Evolutionary conservation across 805 yeast genomes (phyloP), one percentile per base, ranked within the genome.

Genomic region (Lipomyces anomalus): DNA sequence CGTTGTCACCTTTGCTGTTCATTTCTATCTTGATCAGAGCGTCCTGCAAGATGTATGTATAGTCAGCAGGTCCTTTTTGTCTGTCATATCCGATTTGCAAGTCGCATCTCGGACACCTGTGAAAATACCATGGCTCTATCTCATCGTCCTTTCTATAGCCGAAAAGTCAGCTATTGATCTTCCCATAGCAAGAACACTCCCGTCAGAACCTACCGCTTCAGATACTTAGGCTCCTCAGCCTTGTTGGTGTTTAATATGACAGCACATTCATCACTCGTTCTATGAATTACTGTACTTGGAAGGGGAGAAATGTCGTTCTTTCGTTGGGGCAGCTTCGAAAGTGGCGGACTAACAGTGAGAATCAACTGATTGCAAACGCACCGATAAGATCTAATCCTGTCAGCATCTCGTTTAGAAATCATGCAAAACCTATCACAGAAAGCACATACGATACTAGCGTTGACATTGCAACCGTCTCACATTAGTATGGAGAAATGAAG

Each of bases 81-180:
- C 30, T 6, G 36, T 48, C 51, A 24, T 50, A 50, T 3, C 42
- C 55, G 6, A 50, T 16, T 13, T 50, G 47, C 24, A 48, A 36
- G 2, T 38, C 21, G 26, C 55, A 50, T 17, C 55, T 22, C 22
- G 53, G 53, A 22, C 55, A 50, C 3, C 42, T 40, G 22, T 46
- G 42, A 2, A 50, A n/a, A 38, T 23, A 50, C 55, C 55, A 50
- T 22, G 29, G 32, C 40, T 50, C 55, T 4, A 18, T 22, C 7
- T 23, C 26, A 11, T 46, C 48, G 40, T 43, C 51, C 21, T 18
- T 22, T 22, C 52, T 44, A 20, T 16, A 6, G 13, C 6, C 17
- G 13, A 29, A 35, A 6, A 5, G 16, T 3, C 13, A 17, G 18
- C 35, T 22, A 22, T 33, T 20, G n/a, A 46, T 42, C 44, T 32